Evolutionary conservation across 2,329 filamentous ascomycete genomes (phyloP), one percentile per base, ranked within the genome.

Genomic region (Sporothrix schenckii): DNA sequence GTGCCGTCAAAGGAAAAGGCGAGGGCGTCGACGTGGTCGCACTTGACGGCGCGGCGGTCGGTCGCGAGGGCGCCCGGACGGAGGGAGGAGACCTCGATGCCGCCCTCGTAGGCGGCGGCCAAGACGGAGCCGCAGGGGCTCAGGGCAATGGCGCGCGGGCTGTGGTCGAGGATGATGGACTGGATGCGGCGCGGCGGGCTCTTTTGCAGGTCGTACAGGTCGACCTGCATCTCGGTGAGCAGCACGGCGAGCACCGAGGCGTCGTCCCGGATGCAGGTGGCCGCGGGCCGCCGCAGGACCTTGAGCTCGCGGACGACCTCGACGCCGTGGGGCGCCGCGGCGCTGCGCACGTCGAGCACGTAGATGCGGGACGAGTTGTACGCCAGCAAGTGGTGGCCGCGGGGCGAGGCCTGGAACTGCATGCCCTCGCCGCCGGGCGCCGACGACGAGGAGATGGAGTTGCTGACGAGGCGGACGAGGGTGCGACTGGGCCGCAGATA

Each of bases 331-430:
- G 61, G 53, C 13, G 63, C 30, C 6, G 52, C 6, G 21, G 52
- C 30, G 0, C 83, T 83, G 27, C 86, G 85, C 3, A 92, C 83
- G 77, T 94, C 89, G 67, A 97, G 82, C 47, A 96, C 87, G 75
- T 94, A 91, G 74, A 97, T 92, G 70, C 93, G 86, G 14, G 92
- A 94, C 50, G 93, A 96, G 79, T 92, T 96, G 78, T 93, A 92
- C 67, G 91, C 92, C 53, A 96, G 85, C 41, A 96, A 81, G 75
- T 90, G 87, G 74, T 90, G 88, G 2, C 92, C 92, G 69, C 86
- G 88, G 6, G 92, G 88, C 2, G 93, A 96, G 71, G 92, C 88
- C 73, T 87, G 89, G 79, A 96, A 97, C 69, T 92, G 91, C 81
- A 97, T 92, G 60, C 92, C 92, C 79, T 97, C 93, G 44, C 92